These are phyloP conservation scores for Phytophthora pinifolia DNA, from an alignment of 352 stramenopile species.

Conservation along the genomic window DNA sequence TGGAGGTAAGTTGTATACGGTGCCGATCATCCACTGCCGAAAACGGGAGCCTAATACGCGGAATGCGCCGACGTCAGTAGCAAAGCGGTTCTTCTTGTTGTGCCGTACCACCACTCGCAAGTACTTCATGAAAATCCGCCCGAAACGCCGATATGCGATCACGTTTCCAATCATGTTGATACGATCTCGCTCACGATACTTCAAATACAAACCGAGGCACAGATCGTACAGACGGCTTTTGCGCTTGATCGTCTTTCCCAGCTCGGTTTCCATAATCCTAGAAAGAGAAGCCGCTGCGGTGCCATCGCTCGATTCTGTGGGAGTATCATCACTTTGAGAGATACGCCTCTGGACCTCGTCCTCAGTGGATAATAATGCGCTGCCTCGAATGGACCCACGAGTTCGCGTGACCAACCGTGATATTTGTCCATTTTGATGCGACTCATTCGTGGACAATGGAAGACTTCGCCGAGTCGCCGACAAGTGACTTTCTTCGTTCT, in stretches of 20 bases:
- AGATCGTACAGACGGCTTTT: constrained; percentile 64
- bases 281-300: constrained; percentile 27
- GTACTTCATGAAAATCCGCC: constrained; percentile 33
- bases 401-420: constrained; percentile 2
- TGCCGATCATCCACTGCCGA: constrained; percentile 41
- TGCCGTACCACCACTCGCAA: constrained; percentile 26
- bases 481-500: neutral
- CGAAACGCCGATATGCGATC: constrained; percentile 49
- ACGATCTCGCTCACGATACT: constrained; percentile 56
- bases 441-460: constrained; percentile 6
- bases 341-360: neutral
- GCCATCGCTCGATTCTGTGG: constrained; percentile 11
- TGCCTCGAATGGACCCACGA: constrained; percentile 1
- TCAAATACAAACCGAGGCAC: constrained; percentile 54
- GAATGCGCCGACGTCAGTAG: constrained; percentile 51
- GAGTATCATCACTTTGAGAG: constrained; percentile 4
- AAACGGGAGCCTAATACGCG: constrained; percentile 42
- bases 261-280: constrained; percentile 62
- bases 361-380: constrained; percentile 5
- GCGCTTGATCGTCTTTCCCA: constrained; percentile 54
- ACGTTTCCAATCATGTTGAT: constrained; percentile 56
- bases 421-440: constrained; percentile 7
- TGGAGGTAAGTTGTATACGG: constrained; percentile 30
- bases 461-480: constrained; percentile 15
- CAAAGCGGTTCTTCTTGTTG: constrained; percentile 51